A percentile compares a stretch with the other conserved stretches of the same genome.
phyloP scores from a whole-genome alignment of 106 monocot genomes.

The Acorus gramineus region DNA sequence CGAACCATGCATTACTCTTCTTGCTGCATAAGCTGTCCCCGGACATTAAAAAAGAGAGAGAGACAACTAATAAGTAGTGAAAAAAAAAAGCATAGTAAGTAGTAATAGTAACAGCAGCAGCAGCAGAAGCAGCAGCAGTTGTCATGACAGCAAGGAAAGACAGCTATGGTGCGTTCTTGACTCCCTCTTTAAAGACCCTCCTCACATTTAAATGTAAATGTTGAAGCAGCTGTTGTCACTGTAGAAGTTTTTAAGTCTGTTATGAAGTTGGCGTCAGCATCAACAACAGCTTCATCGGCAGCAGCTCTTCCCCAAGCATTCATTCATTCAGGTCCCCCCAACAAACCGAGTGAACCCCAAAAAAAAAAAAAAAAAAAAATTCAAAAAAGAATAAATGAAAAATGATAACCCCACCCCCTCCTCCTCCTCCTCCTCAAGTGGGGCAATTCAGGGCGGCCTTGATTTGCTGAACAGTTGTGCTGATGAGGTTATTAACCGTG shows the following conservation, averaged over 20 bases:
- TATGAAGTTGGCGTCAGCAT: conserved; percentile 19
- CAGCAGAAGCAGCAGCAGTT: neutral
- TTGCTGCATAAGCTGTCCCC: neutral
- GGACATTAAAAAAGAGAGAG: neutral
- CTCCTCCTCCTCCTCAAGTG: neutral
- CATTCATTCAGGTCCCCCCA: conserved; percentile 29
- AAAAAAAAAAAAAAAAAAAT: conserved; percentile 2
- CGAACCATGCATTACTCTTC: conserved; percentile 59
- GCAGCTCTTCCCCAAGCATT: conserved; percentile 18
- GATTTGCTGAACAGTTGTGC: conserved; percentile 79
- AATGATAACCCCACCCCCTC: no score
- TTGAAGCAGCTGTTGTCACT: conserved; percentile 9
- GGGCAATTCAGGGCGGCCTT: conserved; percentile 76
- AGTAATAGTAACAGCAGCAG: neutral
- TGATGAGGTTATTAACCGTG: conserved; percentile 68
- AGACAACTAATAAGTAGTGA: neutral
- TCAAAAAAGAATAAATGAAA: conserved; percentile 4
- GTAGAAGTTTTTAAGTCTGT: conserved; percentile 13
- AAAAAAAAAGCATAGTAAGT: neutral
- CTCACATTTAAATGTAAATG: conserved; percentile 9
- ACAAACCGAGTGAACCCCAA: conserved; percentile 21
- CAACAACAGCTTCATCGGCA: conserved; percentile 4
- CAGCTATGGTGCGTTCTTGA: conserved; percentile 93
- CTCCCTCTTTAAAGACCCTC: conserved; percentile 41
- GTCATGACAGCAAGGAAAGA: conserved; percentile 22